A percentile compares a stretch with the other conserved stretches of the same genome.
These are phyloP conservation scores for Murraya koenigii DNA, from an alignment of 345 rosid genomes.

Conservation along the genomic window DNA sequence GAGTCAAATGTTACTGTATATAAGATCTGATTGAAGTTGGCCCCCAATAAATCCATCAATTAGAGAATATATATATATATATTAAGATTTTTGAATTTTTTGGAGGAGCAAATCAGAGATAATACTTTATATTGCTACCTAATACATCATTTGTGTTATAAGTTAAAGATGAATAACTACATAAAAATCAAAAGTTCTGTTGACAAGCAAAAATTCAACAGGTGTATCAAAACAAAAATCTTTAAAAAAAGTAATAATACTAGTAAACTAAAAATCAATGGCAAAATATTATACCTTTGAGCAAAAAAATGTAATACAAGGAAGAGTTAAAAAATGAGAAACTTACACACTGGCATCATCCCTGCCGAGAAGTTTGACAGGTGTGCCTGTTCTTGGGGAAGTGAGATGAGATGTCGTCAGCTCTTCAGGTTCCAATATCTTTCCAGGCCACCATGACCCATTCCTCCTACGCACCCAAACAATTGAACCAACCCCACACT, in stretches of 20 bases:
- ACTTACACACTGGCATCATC: conserved; percentile 99
- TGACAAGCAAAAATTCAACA: neutral
- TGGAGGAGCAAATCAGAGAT: neutral
- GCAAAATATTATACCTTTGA: neutral
- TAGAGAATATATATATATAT: neutral
- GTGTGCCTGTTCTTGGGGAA: conserved; percentile 94
- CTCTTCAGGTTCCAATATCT: conserved; percentile 79
- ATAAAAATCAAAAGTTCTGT: neutral
- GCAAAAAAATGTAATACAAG: neutral
- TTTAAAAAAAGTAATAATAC: neutral
- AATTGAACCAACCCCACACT: conserved; percentile 66
- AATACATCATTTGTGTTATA: neutral
- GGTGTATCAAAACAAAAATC: neutral
- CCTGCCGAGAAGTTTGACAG: conserved; percentile 97
- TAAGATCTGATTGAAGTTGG: neutral
- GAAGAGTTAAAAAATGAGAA: neutral
- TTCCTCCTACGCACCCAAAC: conserved; percentile 99
- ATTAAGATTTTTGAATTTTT: neutral
- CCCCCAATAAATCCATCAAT: neutral
- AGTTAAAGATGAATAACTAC: neutral
- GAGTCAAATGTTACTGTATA: neutral
- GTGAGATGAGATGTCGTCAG: conserved; percentile 68
- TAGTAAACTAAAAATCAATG: neutral
- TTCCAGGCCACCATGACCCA: conserved; percentile 99
- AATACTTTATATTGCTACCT: neutral